A percentile compares a stretch with the other conserved stretches of the same genome.
Evolutionary conservation across 2,329 filamentous ascomycete species (phyloP).

Genomic region (Pseudopithomyces chartarum): DNA sequence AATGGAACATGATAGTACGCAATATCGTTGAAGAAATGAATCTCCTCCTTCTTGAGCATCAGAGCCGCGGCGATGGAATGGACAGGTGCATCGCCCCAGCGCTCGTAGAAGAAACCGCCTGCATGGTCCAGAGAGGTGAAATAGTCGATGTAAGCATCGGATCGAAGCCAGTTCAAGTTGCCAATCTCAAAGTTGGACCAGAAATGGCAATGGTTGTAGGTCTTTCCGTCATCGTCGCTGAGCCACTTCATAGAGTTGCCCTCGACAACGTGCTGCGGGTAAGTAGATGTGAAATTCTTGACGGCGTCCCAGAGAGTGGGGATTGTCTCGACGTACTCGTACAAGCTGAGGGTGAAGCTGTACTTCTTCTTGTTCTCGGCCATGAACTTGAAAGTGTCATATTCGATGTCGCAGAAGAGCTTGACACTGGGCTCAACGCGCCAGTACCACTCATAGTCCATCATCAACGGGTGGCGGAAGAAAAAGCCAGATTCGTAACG

Average conservation of each 20-base stretch:
- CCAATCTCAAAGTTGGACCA: slow-evolving; percentile 99
- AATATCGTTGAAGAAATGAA: slow-evolving; percentile 99
- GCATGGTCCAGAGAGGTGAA: slow-evolving; percentile 87
- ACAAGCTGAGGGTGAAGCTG: slow-evolving; percentile 92
- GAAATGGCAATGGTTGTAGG: slow-evolving; percentile 97
- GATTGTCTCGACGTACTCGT: slow-evolving; percentile 96
- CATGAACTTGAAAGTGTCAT: slow-evolving; percentile 97
- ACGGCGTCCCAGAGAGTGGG: slow-evolving; percentile 93
- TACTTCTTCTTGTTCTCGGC: slow-evolving; percentile 97
- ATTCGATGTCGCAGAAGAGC: slow-evolving; percentile 93
- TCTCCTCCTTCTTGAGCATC: slow-evolving; percentile 86
- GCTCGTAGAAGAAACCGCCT: slow-evolving; percentile 98
- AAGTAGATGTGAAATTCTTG: slow-evolving; percentile 89
- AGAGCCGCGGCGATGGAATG: slow-evolving; percentile 94
- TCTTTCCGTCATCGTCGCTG: slow-evolving; percentile 87
- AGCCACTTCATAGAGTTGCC: slow-evolving; percentile 90
- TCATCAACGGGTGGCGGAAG: slow-evolving; percentile 91
- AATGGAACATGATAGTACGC: slow-evolving; percentile 98
- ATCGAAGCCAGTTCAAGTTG: slow-evolving; percentile 90
- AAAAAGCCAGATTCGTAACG: slow-evolving; percentile 99
- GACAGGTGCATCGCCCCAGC: slow-evolving; percentile 96
- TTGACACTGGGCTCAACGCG: slow-evolving; percentile 96
- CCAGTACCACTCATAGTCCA: slow-evolving; percentile 99
- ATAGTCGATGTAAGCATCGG: slow-evolving; percentile 85
- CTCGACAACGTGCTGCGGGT: slow-evolving; percentile 84